Evolutionary conservation across 2,329 filamentous ascomycete genomes (phyloP), one percentile per base, ranked within the genome.

Genomic region (Neofusicoccum cordaticola): DNA sequence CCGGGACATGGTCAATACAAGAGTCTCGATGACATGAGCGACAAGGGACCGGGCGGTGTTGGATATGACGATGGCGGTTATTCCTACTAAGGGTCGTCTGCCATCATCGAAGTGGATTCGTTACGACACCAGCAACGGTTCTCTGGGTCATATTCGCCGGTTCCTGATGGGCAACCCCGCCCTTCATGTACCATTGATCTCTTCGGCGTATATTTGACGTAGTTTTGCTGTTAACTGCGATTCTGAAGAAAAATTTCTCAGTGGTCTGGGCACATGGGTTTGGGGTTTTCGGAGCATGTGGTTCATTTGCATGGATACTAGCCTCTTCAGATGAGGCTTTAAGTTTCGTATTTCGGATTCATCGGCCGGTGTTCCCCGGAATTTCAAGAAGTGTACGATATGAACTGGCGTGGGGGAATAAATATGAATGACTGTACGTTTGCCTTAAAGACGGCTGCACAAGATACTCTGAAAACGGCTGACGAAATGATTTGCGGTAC

Each of bases 21-120:
- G 57, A 80, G 77, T 66, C 71, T 82, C 31, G 80, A 82, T 65
- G 80, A 81, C 68, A 76, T 78, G 61, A 45, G 48, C 37, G 61
- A 63, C 13, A 63, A 52, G 37, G 61, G 48, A 15, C 39, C 48
- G 12, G 61, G 61, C n/a, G 58, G 58, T 1, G 19, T 62, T 27
- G 61, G 47, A 5, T 63, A 63, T 4, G 61, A 63, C 17, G 61
- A 63, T 39, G 61, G 61, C 13, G 61, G 61, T 13, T 63, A 45
- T 47, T 37, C 39, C 15, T 63, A 63, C 48, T 63, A 15, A 44
- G n/a, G 58, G 8, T 12, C 27, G 13, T 8, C 8, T 17, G 11
- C 37, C 37, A 39, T 11, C 27, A 31, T 31, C 27, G 27, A 31
- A 31, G 27, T 31, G 27, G 27, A 1, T 31, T 7, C 27, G 27